Percentiles rank a stretch among this genome's conserved stretches.
phyloP scores from a whole-genome alignment of 2,329 filamentous ascomycete genomes.

The Botrytis cinerea region DNA sequence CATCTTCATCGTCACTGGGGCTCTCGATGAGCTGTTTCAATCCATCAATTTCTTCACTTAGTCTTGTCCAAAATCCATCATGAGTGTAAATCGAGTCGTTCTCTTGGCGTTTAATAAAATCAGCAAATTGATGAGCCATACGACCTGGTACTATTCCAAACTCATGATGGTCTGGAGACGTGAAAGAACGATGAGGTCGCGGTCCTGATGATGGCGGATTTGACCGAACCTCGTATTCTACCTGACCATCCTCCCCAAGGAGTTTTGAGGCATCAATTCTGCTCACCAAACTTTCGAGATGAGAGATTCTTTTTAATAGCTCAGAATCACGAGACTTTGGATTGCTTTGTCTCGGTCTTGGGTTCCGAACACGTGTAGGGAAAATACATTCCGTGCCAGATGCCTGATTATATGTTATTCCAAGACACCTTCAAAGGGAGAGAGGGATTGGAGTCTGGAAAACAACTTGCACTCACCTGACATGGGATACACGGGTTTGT shows the following conservation, averaged over 20 bases:
- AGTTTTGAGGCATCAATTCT: conserved; percentile 23
- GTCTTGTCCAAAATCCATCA: conserved; percentile 23
- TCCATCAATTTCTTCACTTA: conserved; percentile 24
- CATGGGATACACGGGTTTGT: conserved; percentile 24
- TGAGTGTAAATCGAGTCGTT: conserved; percentile 19
- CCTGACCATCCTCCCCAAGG: not conserved
- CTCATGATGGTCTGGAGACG: not conserved
- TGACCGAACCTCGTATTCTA: conserved; percentile 6
- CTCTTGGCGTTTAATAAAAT: conserved; percentile 22
- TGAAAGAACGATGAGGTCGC: conserved; percentile 7
- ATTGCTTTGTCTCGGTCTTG: conserved; percentile 9
- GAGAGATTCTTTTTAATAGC: conserved; percentile 25
- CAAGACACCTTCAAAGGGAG: too few relatives aligned
- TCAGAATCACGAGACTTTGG: conserved; percentile 24
- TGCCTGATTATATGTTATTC: conserved; percentile 7
- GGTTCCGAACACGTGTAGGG: conserved; percentile 21
- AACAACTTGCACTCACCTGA: conserved; percentile 15
- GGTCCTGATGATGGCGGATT: conserved; percentile 15
- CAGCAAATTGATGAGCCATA: conserved; percentile 21
- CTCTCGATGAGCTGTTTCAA: conserved; percentile 22
- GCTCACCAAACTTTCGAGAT: conserved; percentile 26
- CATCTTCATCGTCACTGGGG: conserved; percentile 23
- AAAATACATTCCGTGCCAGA: conserved; percentile 22
- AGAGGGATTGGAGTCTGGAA: not conserved
- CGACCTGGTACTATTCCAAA: not conserved